phyloP scores from a whole-genome alignment of 1,284 basidiomycete genomes.

The Porogramme epimiltina region DNA sequence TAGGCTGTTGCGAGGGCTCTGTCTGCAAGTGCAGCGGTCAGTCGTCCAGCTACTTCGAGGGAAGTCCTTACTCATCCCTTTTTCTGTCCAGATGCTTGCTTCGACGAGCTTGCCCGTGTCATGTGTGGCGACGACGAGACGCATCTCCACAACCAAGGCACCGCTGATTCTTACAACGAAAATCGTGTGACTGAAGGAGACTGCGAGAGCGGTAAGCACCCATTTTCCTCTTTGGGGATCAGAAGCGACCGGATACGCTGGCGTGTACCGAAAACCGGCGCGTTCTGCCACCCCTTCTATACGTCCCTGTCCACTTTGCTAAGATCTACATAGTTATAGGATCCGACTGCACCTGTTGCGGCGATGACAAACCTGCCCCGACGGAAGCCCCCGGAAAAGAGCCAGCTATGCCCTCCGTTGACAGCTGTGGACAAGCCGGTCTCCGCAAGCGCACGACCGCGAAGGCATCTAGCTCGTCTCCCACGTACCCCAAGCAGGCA shows the following conservation, averaged over 20 bases:
- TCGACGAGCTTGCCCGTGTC: constrained; percentile 30
- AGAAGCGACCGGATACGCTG: constrained; percentile 1
- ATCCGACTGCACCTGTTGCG: constrained; percentile 17
- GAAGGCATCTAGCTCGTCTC: constrained; percentile 4
- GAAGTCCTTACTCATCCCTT: neutral
- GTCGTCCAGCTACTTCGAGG: neutral
- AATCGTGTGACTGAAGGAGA: constrained; percentile 16
- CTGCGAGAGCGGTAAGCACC: neutral
- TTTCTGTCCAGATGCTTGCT: constrained; percentile 22
- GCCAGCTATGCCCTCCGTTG: neutral
- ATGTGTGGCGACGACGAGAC: constrained; percentile 33
- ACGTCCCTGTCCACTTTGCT: too few species aligned
- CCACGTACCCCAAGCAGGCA: constrained; percentile 26
- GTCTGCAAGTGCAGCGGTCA: constrained; percentile 19
- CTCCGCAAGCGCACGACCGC: constrained; percentile 9
- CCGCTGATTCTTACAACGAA: constrained; percentile 27
- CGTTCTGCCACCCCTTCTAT: too few species aligned
- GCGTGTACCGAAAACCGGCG: too few species aligned
- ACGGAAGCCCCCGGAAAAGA: neutral
- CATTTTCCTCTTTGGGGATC: neutral
- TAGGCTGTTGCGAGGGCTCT: constrained; percentile 14
- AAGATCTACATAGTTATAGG: too few species aligned
- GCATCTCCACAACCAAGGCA: constrained; percentile 24
- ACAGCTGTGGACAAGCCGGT: constrained; percentile 20
- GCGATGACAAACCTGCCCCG: neutral